Evolutionary conservation across 2,329 filamentous ascomycete genomes (phyloP), one percentile per base, ranked within the genome.

Genomic region (Ophiosphaerella narmari): DNA sequence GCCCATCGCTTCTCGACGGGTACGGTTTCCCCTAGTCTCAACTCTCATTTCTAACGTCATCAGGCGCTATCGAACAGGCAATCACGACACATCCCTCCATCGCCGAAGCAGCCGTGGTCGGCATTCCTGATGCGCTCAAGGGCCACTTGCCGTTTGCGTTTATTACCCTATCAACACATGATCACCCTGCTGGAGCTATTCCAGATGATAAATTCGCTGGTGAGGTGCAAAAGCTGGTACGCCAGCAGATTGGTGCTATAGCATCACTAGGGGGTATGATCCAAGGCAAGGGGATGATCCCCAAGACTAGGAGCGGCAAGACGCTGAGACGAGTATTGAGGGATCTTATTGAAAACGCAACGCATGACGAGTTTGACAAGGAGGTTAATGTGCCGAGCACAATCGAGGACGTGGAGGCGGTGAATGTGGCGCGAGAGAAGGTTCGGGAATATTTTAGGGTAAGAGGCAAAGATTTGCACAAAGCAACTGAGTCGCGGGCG

Each of bases 111-210:
- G 91, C 90, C 61, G 89, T 97, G 1, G 86, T 97, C 24, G 88
- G 89, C 36, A 87, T 96, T 48, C 91, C 92, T 0, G 92, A 97
- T 66, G 74, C 84, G 0, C 78, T 96, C 37, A 97, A 97, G 71
- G 93, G 92, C 14, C 91, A 96, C 63, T 82, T 96, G 5, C 92
- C 93, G 0, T 96, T 97, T 66, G 92, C 91, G 8, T 96, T 97
- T 70, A 80, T 96, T 60, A 87, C 84, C 0, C 77, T 83, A n/a
- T 75, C 77, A 1, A 75, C 81, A 0, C 74, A 79, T 11, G 69
- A 78, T 4, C 80, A 82, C 69, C 82, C 77, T 4, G 59, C 71
- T 2, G 80, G 79, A 7, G 82, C 82, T 8, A 71, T 82, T 3
- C 80, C 81, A 5, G 72, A 77, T 1, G 54, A 69, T 1, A 66